Conservation (phyloP, 768 basidiomycete genomes). For the Termitomyces sp. region DNA sequence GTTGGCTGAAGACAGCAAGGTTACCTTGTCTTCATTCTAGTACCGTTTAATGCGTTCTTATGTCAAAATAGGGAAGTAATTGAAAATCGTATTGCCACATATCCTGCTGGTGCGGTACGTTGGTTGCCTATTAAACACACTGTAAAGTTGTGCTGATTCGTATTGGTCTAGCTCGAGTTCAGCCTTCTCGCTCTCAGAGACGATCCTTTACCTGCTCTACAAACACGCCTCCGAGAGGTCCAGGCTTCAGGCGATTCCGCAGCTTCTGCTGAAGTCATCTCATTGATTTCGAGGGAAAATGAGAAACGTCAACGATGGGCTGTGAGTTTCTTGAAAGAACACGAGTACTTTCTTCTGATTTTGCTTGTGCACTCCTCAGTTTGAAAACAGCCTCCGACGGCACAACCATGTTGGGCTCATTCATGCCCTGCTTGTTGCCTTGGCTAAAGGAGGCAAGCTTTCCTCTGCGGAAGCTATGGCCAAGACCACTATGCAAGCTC, state of each 20-base stretch:
- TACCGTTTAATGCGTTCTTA: constrained; percentile 15
- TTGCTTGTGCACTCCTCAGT: constrained; percentile 34
- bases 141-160: constrained; percentile 2
- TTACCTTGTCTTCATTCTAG: constrained; percentile 24
- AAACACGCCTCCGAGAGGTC: constrained; percentile 46
- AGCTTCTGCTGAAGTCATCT: constrained; percentile 47
- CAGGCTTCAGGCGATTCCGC: constrained; percentile 36
- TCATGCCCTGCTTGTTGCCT: constrained; percentile 63
- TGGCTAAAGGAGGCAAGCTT: constrained; percentile 68
- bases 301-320: constrained; percentile 78
- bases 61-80: constrained; percentile 62
- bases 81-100: constrained; percentile 83
- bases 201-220: constrained; percentile 70
- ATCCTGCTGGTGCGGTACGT: constrained; percentile 83
- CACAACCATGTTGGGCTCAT: constrained; percentile 86
- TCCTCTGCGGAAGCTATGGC: constrained; percentile 44
- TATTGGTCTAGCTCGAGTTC: constrained; percentile 69
- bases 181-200: constrained; percentile 84
- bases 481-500: constrained; percentile 38
- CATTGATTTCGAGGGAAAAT: constrained; percentile 60
- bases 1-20: constrained; percentile 83
- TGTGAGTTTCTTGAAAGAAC: constrained; percentile 38
- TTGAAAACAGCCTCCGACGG: constrained; percentile 81
- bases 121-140: not conserved
- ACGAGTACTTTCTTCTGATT: not conserved